Conservation (phyloP, 108 stramenopile species). For the Bacterosira constricta region DNA sequence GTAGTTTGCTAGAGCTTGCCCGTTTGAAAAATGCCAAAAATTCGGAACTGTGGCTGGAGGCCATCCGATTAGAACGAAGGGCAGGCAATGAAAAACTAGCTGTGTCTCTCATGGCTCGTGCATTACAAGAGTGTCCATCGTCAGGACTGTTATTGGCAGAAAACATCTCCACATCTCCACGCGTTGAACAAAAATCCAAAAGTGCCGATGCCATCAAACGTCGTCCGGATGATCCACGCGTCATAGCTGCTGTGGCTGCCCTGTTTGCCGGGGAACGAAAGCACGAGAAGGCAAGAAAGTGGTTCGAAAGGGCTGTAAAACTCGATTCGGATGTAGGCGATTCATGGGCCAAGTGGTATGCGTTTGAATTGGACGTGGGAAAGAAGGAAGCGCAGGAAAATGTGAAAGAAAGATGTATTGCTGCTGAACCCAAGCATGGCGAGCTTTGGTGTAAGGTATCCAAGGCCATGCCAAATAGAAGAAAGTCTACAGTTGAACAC, state of each 20-base stretch:
- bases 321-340: constrained; percentile 92
- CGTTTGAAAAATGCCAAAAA: constrained; percentile 84
- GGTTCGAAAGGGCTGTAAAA: constrained; percentile 92
- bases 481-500: constrained; percentile 57
- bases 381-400: constrained; percentile 64
- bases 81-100: constrained; percentile 83
- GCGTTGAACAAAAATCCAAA: constrained; percentile 89
- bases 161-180: constrained; percentile 83
- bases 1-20: constrained; percentile 93
- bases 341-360: constrained; percentile 92
- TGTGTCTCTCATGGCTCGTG: constrained; percentile 91
- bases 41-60: constrained; percentile 89
- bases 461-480: constrained; percentile 80
- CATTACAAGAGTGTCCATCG: constrained; percentile 93
- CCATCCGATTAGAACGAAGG: constrained; percentile 92
- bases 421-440: constrained; percentile 94
- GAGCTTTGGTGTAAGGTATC: constrained; percentile 84
- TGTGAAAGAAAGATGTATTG: constrained; percentile 72
- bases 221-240: constrained; percentile 90
- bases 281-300: constrained; percentile 93
- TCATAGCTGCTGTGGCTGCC: constrained; percentile 89
- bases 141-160: constrained; percentile 92
- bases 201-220: constrained; percentile 90
- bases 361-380: constrained; percentile 83
- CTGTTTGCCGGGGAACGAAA: constrained; percentile 93